Base-by-base conservation (phyloP, 2,329 filamentous ascomycete species). In the Hymenoscyphus linearis region DNA sequence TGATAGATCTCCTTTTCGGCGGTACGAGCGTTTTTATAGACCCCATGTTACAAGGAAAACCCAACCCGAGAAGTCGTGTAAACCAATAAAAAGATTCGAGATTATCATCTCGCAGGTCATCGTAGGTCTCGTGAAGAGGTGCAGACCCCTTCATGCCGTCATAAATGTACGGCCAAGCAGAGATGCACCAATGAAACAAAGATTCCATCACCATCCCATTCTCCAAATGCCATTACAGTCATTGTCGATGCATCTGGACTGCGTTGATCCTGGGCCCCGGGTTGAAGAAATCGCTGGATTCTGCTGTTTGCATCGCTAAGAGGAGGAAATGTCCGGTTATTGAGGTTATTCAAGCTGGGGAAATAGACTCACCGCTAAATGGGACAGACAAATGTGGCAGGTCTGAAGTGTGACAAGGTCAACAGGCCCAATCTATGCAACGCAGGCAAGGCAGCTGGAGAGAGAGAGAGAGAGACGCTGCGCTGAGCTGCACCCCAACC, bases 91-190 rank as follows among this genome's bases (percentile, higher is more conserved):
- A 56, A 37, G 34, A 56, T 56, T 34, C 54, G 26, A 25, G 22
- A 16, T 31, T 18, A 47, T 25, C 25, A 25, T 26, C 26, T 34
- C 37, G 37, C 37, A 44, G 27, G 14, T 10, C 36, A 34, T 47
- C 22, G 18, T 12, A 26, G 55, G 55, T 57, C 55, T 57, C 55
- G 55, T 57, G 55, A 57, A 57, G 14, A 44, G 12, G 16, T 57
- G 37, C 55, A 57, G 40, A 57, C 9, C 22, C 54, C 9, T 31
- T 50, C 25, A 47, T 40, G 37, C 37, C 37, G 37, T 40, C 37
- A 40, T 40, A 40, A 16, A 5, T 18, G n/a, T 18, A 14, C 7
- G 31, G 40, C 40, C 40, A 44, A 44, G 40, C n/a, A 16, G 7
- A 22, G 9, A 2, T 22, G n/a, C 40, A 44, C 40, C 40, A 44